Percentiles rank a stretch among this genome's conserved stretches.
phyloP scores from a whole-genome alignment of 2,329 filamentous ascomycete genomes.

The Clarireedia hainanense region DNA sequence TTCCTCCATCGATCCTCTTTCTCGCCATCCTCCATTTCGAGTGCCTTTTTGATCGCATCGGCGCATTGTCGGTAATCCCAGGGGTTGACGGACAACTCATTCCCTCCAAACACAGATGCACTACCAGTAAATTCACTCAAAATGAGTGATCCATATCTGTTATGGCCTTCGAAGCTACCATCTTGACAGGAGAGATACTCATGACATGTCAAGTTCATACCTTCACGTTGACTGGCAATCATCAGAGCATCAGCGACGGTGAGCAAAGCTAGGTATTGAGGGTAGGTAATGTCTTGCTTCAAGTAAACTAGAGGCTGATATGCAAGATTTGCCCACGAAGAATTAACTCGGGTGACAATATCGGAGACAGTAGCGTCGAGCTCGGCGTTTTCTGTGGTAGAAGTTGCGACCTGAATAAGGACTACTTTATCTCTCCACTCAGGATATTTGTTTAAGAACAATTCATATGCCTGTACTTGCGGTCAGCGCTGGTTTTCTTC shows the following conservation, averaged over 20 bases:
- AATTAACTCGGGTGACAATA: slow-evolving; percentile 92
- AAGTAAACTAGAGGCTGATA: slow-evolving; percentile 91
- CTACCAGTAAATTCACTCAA: slow-evolving; percentile 94
- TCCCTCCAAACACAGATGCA: slow-evolving; percentile 71
- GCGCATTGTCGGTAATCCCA: slow-evolving; percentile 91
- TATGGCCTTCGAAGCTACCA: slow-evolving; percentile 57
- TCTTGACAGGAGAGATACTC: slow-evolving; percentile 94
- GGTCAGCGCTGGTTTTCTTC: background rate
- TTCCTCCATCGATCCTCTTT: slow-evolving; percentile 67
- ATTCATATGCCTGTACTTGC: slow-evolving; percentile 55
- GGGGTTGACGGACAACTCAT: slow-evolving; percentile 82
- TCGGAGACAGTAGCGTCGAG: slow-evolving; percentile 83
- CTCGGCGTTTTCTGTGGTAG: slow-evolving; percentile 80
- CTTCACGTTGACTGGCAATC: slow-evolving; percentile 91
- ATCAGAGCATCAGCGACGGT: slow-evolving; percentile 86
- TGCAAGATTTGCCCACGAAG: slow-evolving; percentile 78
- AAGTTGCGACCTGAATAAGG: slow-evolving; percentile 88
- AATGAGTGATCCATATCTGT: slow-evolving; percentile 83
- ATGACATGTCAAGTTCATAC: slow-evolving; percentile 94
- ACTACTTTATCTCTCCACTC: slow-evolving; percentile 84
- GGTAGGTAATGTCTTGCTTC: slow-evolving; percentile 88
- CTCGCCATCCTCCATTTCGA: slow-evolving; percentile 73
- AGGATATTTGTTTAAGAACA: slow-evolving; percentile 90
- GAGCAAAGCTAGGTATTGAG: slow-evolving; percentile 86
- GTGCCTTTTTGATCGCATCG: slow-evolving; percentile 72